Percentiles rank a stretch among this genome's conserved stretches.
Conservation (phyloP, 805 yeast genomes). For the Cyberlindnera mrakii region DNA sequence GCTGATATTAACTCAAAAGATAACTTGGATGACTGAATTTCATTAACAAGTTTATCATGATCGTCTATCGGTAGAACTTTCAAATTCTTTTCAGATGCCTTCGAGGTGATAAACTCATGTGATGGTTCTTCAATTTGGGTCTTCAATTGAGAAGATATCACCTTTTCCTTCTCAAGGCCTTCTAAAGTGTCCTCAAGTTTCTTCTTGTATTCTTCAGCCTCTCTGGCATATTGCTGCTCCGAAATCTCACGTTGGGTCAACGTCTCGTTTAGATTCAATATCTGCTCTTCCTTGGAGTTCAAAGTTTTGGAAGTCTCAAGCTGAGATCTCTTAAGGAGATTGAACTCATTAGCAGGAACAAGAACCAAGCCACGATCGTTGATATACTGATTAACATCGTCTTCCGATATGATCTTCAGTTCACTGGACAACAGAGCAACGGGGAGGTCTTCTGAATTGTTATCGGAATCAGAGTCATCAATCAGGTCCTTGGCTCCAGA, state of each 20-base stretch:
- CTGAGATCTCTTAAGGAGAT: neutral
- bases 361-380: conserved; percentile 24
- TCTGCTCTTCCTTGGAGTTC: conserved; percentile 1
- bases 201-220: conserved; percentile 17
- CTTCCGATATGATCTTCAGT: conserved; percentile 13
- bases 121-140: conserved; percentile 25
- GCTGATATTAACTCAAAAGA: neutral
- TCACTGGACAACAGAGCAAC: conserved; percentile 21
- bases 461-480: conserved; percentile 23
- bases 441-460: conserved; percentile 13
- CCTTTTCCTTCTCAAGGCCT: conserved; percentile 3
- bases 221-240: conserved; percentile 18
- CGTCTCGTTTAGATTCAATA: conserved; percentile 3
- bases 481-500: conserved; percentile 12
- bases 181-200: conserved; percentile 14
- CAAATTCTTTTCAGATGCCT: conserved; percentile 21
- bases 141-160: conserved; percentile 2
- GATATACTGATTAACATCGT: conserved; percentile 27
- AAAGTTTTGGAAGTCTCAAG: conserved; percentile 2
- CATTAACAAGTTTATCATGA: conserved; percentile 7
- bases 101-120: conserved; percentile 21
- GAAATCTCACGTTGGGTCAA: conserved; percentile 13
- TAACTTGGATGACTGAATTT: neutral
- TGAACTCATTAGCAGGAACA: conserved; percentile 20
- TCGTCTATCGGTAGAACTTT: conserved; percentile 8